Percentiles rank a stretch among this genome's conserved stretches.
These are phyloP conservation scores for Gossypium thurberi DNA, from an alignment of 345 rosid species.

Conservation along the genomic window DNA sequence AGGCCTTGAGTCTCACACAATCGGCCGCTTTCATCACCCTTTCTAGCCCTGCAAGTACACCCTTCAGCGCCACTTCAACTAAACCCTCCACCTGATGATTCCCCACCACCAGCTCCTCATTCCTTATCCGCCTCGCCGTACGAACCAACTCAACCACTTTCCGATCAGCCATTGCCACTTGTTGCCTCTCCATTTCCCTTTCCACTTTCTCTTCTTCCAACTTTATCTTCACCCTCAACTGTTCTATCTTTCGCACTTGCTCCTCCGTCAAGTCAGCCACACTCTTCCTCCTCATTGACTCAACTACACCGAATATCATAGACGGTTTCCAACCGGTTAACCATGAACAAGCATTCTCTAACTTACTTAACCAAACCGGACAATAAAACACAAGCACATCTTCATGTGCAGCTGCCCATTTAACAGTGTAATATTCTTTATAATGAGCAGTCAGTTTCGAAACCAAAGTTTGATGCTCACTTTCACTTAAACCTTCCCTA, in stretches of 20 bases:
- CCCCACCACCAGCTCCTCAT: slow-evolving; percentile 4
- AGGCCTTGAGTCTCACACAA: slow-evolving; percentile 66
- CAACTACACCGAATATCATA: slow-evolving; percentile 39
- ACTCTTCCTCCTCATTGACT: slow-evolving; percentile 27
- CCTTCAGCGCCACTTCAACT: slow-evolving; percentile 43
- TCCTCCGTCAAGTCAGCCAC: slow-evolving; percentile 34
- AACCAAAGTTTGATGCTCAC: slow-evolving; percentile 36
- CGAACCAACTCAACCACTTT: slow-evolving; percentile 59
- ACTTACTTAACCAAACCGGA: slow-evolving; percentile 50
- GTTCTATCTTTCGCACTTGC: slow-evolving; percentile 47
- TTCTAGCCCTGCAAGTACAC: slow-evolving; percentile 42
- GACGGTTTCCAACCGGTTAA: slow-evolving; percentile 86
- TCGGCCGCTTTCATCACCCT: slow-evolving; percentile 75
- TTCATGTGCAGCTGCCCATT: slow-evolving; percentile 69
- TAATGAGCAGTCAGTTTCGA: slow-evolving; percentile 58
- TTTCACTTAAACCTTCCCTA: background rate
- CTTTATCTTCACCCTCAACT: slow-evolving; percentile 46
- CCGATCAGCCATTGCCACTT: slow-evolving; percentile 58
- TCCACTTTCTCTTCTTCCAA: slow-evolving; percentile 67
- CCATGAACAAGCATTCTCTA: slow-evolving; percentile 68
- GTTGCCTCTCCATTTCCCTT: slow-evolving; percentile 82
- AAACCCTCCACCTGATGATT: slow-evolving; percentile 17
- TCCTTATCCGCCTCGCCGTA: slow-evolving; percentile 23
- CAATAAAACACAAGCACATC: slow-evolving; percentile 60
- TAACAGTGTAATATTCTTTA: slow-evolving; percentile 65